Evolutionary conservation across 495 filamentous ascomycete species (phyloP).

Genomic region (Penicillium desertorum): DNA sequence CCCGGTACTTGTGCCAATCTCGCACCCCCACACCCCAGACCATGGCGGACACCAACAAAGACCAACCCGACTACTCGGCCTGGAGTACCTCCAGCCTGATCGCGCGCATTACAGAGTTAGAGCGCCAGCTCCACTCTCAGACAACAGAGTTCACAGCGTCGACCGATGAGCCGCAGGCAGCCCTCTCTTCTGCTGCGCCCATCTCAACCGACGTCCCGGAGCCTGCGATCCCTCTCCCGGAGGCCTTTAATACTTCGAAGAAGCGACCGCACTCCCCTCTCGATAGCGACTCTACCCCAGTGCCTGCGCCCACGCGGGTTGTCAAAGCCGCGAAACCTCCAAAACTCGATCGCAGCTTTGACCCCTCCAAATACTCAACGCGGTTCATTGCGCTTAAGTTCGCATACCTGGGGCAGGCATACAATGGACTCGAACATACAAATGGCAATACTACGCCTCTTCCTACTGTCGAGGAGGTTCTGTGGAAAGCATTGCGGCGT

Average conservation of each 20-base stretch:
- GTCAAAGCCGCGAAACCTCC: constrained; percentile 29
- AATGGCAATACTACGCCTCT: constrained; percentile 60
- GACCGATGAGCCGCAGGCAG: constrained; percentile 10
- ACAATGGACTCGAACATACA: constrained; percentile 89
- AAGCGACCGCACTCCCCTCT: constrained; percentile 24
- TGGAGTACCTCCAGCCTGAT: constrained; percentile 70
- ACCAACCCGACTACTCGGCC: constrained; percentile 47
- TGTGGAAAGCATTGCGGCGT: constrained; percentile 86
- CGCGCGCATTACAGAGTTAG: constrained; percentile 62
- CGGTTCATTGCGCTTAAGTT: constrained; percentile 88
- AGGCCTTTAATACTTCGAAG: constrained; percentile 14
- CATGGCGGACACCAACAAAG: constrained; percentile 20
- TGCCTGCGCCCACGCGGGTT: constrained; percentile 21
- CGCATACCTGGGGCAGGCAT: constrained; percentile 85
- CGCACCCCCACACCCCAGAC: constrained; percentile 10
- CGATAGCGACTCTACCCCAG: constrained; percentile 32
- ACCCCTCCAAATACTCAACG: constrained; percentile 78
- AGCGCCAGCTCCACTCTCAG: constrained; percentile 56
- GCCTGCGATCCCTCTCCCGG: constrained; percentile 23
- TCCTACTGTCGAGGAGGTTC: constrained; percentile 83
- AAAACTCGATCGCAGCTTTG: constrained; percentile 51
- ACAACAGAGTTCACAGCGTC: constrained; percentile 40
- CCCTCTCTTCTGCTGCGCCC: constrained; percentile 7
- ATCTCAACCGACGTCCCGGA: constrained; percentile 24
- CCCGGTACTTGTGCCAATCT: constrained; percentile 17